A percentile compares a stretch with the other conserved stretches of the same genome.
Evolutionary conservation across 2,329 filamentous ascomycete genomes (phyloP).

Genomic region (Septoria linicola): DNA sequence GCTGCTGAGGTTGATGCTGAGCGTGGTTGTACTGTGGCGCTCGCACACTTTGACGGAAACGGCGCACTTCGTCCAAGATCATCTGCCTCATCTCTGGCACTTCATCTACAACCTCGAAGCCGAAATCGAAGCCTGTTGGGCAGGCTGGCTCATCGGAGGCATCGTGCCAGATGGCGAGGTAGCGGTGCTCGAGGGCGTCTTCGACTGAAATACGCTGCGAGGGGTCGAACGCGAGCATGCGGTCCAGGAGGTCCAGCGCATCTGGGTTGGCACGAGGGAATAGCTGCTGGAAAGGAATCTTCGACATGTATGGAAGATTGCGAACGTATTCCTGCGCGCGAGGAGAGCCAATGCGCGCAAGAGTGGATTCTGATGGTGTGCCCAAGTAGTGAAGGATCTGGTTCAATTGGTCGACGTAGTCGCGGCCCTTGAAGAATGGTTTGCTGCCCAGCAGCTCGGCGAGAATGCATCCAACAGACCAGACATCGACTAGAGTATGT

Average conservation of each 20-base stretch:
- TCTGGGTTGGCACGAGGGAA: slow-evolving; percentile 96
- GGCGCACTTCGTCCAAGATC: slow-evolving; percentile 91
- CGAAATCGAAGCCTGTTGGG: slow-evolving; percentile 94
- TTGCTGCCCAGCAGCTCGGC: slow-evolving; percentile 93
- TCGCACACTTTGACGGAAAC: slow-evolving; percentile 63
- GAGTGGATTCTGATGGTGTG: slow-evolving; percentile 91
- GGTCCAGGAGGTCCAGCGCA: slow-evolving; percentile 89
- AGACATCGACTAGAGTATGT: slow-evolving; percentile 76
- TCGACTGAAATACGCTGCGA: slow-evolving; percentile 91
- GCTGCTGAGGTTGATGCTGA: slow-evolving; percentile 39
- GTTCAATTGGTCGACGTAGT: slow-evolving; percentile 99
- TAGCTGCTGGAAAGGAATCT: slow-evolving; percentile 81
- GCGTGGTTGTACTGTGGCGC: slow-evolving; percentile 46
- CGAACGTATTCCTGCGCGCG: slow-evolving; percentile 97
- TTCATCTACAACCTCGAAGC: slow-evolving; percentile 96
- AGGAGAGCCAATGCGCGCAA: slow-evolving; percentile 89
- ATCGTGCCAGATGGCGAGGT: slow-evolving; percentile 98
- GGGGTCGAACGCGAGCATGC: slow-evolving; percentile 96
- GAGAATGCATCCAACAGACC: slow-evolving; percentile 97
- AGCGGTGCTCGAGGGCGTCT: slow-evolving; percentile 91
- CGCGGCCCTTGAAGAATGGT: slow-evolving; percentile 98
- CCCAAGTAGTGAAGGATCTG: slow-evolving; percentile 98
- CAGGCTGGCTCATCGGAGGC: slow-evolving; percentile 92
- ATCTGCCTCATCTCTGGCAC: slow-evolving; percentile 93
- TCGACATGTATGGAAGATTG: slow-evolving; percentile 60